These are phyloP conservation scores for Euclidium syriacum DNA, from an alignment of 345 rosid genomes.

Conservation along the genomic window DNA sequence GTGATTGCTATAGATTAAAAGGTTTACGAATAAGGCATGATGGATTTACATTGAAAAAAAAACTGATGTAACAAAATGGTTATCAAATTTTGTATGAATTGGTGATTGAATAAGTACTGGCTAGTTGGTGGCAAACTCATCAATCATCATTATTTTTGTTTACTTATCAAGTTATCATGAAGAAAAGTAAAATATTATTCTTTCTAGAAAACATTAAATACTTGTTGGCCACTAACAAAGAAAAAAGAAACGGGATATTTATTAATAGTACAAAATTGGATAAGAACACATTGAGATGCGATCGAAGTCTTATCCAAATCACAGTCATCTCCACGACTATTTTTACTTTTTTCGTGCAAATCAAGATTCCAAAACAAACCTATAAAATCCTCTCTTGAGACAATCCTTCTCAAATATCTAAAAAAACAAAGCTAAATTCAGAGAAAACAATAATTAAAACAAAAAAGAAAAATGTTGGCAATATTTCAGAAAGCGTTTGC, in stretches of 20 bases:
- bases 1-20: too few species aligned
- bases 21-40: too few species aligned
- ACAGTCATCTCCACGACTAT: constrained; percentile 21
- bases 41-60: too few species aligned
- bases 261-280: constrained; percentile 9
- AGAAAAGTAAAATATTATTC: too few species aligned
- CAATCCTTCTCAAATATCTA: not conserved
- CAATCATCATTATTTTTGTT: too few species aligned
- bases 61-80: too few species aligned
- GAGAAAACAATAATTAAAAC: not conserved
- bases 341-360: not conserved
- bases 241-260: not conserved
- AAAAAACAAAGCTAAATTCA: not conserved
- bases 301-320: constrained; percentile 38
- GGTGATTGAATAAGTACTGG: too few species aligned
- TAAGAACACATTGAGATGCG: constrained; percentile 31
- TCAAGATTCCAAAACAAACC: not conserved
- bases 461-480: constrained; percentile 61
- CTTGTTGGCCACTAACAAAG: constrained; percentile 15
- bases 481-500: constrained; percentile 72
- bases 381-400: too few species aligned
- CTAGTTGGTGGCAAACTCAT: too few species aligned
- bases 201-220: too few species aligned
- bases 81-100: too few species aligned
- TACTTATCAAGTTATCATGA: too few species aligned